phyloP scores from a whole-genome alignment of 176 grass and related monocot genomes.

The Paspalum vaginatum region DNA sequence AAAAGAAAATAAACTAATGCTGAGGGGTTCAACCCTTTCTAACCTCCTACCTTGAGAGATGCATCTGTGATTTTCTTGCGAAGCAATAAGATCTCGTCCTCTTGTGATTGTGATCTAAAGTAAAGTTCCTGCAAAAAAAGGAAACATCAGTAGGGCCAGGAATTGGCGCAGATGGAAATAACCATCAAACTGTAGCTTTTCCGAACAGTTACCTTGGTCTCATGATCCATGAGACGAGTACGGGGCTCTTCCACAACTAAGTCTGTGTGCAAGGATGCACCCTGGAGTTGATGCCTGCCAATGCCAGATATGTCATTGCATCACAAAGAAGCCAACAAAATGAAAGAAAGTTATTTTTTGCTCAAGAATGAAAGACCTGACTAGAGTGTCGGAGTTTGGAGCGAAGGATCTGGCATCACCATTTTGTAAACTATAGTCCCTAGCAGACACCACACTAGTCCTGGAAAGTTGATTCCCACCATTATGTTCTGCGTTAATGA shows the following conservation, averaged over 20 bases:
- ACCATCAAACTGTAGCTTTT: slow-evolving; percentile 30
- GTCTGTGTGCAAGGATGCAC: slow-evolving; percentile 46
- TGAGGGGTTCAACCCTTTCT: background rate
- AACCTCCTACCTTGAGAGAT: slow-evolving; percentile 62
- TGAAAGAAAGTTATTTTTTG: slow-evolving; percentile 28
- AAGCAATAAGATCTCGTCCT: slow-evolving; percentile 79
- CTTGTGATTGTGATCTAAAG: slow-evolving; percentile 73
- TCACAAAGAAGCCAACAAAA: slow-evolving; percentile 23
- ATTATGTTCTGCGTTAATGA: slow-evolving; percentile 35
- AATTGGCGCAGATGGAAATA: slow-evolving; percentile 12
- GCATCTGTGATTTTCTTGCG: slow-evolving; percentile 84
- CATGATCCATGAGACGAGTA: slow-evolving; percentile 64
- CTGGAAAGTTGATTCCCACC: slow-evolving; percentile 43
- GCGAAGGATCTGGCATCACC: slow-evolving; percentile 43
- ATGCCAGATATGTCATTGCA: slow-evolving; percentile 20
- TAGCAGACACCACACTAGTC: slow-evolving; percentile 25
- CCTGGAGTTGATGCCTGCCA: slow-evolving; percentile 60
- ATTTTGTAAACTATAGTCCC: slow-evolving; percentile 51
- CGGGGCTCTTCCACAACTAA: slow-evolving; percentile 45
- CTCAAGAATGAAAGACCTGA: slow-evolving; percentile 57
- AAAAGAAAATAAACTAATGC: slow-evolving; percentile 13
- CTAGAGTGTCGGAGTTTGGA: slow-evolving; percentile 57
- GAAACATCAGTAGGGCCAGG: slow-evolving; percentile 31
- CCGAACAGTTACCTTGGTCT: slow-evolving; percentile 60
- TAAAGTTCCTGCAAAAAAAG: slow-evolving; percentile 62